Evolutionary conservation across 129 eudicot genomes (phyloP).

Genomic region (Flaveria ramosissima): DNA sequence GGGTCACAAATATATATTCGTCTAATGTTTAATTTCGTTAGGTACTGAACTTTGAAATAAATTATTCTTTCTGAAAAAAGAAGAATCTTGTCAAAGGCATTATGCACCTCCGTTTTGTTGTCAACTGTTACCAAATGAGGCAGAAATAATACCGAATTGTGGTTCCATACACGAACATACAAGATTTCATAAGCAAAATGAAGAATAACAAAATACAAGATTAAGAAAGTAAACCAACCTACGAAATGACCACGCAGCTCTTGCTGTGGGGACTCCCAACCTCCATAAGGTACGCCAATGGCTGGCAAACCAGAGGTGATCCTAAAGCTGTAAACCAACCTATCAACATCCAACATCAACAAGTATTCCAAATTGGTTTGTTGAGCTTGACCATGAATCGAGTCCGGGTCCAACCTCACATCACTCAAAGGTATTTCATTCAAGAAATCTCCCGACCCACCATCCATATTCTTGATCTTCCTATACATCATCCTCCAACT

Average conservation of each 20-base stretch:
- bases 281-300: slow-evolving; percentile 65
- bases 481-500: slow-evolving; percentile 63
- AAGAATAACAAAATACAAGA: slow-evolving; percentile 8
- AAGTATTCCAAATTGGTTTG: slow-evolving; percentile 74
- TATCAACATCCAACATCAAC: slow-evolving; percentile 74
- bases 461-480: slow-evolving; percentile 42
- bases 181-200: not conserved
- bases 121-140: not conserved
- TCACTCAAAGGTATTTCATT: slow-evolving; percentile 47
- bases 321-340: slow-evolving; percentile 79
- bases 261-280: slow-evolving; percentile 61
- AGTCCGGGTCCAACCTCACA: slow-evolving; percentile 64
- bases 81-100: not conserved
- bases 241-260: slow-evolving; percentile 96
- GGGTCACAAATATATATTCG: not conserved
- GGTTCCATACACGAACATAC: not conserved
- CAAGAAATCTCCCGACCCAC: slow-evolving; percentile 43
- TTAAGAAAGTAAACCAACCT: slow-evolving; percentile 49
- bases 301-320: slow-evolving; percentile 64
- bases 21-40: not conserved
- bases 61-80: not conserved
- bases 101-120: not conserved
- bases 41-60: not conserved
- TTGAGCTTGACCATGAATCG: slow-evolving; percentile 68
- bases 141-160: not conserved